A percentile compares a stretch with the other conserved stretches of the same genome.
Conservation (phyloP, 352 stramenopile species). For the Lagenidium giganteum region DNA sequence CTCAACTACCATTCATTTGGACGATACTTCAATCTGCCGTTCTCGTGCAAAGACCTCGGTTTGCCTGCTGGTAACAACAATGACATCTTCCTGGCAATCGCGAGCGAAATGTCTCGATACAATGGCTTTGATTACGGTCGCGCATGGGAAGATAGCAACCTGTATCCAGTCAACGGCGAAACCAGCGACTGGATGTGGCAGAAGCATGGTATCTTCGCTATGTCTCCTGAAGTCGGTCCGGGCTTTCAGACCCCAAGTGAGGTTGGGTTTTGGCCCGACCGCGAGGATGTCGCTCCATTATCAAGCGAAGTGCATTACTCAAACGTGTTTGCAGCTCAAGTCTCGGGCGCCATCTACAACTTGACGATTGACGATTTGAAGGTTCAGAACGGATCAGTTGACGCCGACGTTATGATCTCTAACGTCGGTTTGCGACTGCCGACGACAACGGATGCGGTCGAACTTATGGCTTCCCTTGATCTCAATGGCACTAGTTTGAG, state of each 20-base stretch:
- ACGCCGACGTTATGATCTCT: too few species aligned
- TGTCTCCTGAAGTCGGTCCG: conserved; percentile 66
- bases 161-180: conserved; percentile 74
- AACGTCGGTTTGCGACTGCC: too few species aligned
- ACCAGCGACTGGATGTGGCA: conserved; percentile 82
- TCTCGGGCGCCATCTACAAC: conserved; percentile 39
- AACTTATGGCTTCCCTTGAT: too few species aligned
- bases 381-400: too few species aligned
- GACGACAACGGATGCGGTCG: too few species aligned
- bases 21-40: conserved; percentile 63
- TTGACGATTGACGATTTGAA: too few species aligned
- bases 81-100: conserved; percentile 34
- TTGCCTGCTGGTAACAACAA: conserved; percentile 18
- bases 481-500: too few species aligned
- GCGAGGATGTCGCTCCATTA: conserved; percentile 32
- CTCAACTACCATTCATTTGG: conserved; percentile 77
- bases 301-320: conserved; percentile 55
- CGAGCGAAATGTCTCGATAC: conserved; percentile 45
- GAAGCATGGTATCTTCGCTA: conserved; percentile 57
- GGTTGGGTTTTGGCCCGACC: conserved; percentile 48
- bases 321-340: conserved; percentile 36
- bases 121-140: conserved; percentile 64
- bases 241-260: conserved; percentile 23
- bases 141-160: conserved; percentile 62
- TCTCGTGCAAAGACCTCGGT: conserved; percentile 47